A percentile compares a stretch with the other conserved stretches of the same genome.
These are phyloP conservation scores for Penicillium silybi DNA, from an alignment of 495 filamentous ascomycete genomes.

Conservation along the genomic window DNA sequence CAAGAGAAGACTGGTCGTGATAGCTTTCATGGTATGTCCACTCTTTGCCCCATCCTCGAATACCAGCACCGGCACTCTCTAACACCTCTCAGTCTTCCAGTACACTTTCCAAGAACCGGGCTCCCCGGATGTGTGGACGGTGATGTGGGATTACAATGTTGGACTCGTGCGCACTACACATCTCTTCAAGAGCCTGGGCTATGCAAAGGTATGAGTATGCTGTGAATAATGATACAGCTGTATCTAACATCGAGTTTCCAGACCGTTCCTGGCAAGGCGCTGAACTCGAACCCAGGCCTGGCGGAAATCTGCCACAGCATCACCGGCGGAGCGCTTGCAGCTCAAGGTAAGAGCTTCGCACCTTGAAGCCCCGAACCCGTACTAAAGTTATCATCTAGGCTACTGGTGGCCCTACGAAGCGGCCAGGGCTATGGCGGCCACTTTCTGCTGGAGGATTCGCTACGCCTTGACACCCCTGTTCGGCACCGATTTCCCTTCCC, in stretches of 20 bases:
- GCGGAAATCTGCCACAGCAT: slow-evolving; percentile 87
- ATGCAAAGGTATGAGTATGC: slow-evolving; percentile 72
- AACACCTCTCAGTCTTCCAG: slow-evolving; percentile 90
- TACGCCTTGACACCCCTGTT: slow-evolving; percentile 84
- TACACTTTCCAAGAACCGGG: slow-evolving; percentile 78
- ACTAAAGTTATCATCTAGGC: slow-evolving; percentile 49
- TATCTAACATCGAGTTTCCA: slow-evolving; percentile 21
- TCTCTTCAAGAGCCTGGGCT: slow-evolving; percentile 86
- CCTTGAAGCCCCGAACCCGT: background rate
- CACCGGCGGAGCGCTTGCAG: slow-evolving; percentile 82
- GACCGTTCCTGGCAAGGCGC: slow-evolving; percentile 82
- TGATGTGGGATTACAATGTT: slow-evolving; percentile 97
- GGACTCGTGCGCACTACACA: slow-evolving; percentile 94
- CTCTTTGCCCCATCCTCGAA: background rate
- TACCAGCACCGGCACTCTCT: background rate
- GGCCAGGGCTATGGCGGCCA: slow-evolving; percentile 77
- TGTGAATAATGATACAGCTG: slow-evolving; percentile 6
- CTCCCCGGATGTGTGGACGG: slow-evolving; percentile 52
- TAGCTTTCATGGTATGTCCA: slow-evolving; percentile 70
- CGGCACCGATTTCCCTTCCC: slow-evolving; percentile 68
- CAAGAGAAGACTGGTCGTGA: slow-evolving; percentile 79
- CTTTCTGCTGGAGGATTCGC: slow-evolving; percentile 83
- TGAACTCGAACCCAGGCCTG: slow-evolving; percentile 75
- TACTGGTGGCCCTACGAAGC: slow-evolving; percentile 95
- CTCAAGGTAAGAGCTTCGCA: slow-evolving; percentile 64